Evolutionary conservation across 441 rosid genomes (phyloP), one percentile per base, ranked within the genome.

Genomic region (Brassica hybrid): DNA sequence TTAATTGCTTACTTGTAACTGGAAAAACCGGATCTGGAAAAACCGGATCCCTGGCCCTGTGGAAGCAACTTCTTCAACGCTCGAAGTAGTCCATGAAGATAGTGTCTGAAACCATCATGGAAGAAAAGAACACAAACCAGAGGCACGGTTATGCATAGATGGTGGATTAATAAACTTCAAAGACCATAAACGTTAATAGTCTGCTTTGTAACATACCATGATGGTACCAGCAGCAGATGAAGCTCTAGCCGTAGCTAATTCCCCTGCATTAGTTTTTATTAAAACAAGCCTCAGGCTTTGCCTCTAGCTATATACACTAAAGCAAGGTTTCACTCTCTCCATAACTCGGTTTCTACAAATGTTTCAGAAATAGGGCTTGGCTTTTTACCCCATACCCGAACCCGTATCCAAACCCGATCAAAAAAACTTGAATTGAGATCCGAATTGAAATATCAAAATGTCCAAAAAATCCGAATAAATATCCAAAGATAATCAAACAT

Each of bases 31-130:
- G 76, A 41, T 41, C 48, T 41, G 48, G 45, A 38, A 1, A 38
- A 38, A 38, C 45, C 4, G 45, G 45, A 94, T 85, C 76, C 97
- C 98, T 32, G 95, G 95, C 41, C 97, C 96, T 0, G 95, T 95
- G 61, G 99, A 95, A 83, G 95, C 94, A 74, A 95, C 94, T 86
- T 96, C 98, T 81, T 94, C 99, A 2, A 96, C 92, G 38, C 97
- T 96, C 63, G 96, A 94, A 71, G 98, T 91, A 73, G 99, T 87
- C 94, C 89, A 91, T 7, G 97, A 91, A 58, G 99, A 95, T 18
- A 96, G 77, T 16, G 91, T 92, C 98, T 94, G 86, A 77, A 84
- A 43, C n/a, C 19, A 34, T 17, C 54, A 19, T 74, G 69, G 16
- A 36, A 60, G 54, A 13, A 45, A 65, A 67, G 0, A 30, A 71